Conservation (phyloP, 441 rosid genomes). For the Pelargonium citronellum region DNA sequence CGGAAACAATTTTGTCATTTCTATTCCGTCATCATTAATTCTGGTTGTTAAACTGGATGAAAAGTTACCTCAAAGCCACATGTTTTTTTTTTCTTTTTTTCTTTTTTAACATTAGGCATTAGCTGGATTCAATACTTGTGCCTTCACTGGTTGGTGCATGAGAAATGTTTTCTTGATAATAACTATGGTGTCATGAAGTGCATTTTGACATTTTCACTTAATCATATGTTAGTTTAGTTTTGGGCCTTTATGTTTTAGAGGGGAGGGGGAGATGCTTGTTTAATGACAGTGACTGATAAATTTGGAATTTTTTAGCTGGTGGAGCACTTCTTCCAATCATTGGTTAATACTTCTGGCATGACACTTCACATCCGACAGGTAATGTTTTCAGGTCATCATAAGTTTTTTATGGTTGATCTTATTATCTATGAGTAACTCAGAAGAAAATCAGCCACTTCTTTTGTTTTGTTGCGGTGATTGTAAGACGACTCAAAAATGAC, state of each 20-base stretch:
- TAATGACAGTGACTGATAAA: conserved; percentile 6
- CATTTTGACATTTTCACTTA: background rate
- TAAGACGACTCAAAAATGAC: background rate
- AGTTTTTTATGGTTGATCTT: background rate
- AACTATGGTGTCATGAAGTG: background rate
- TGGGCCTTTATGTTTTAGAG: background rate
- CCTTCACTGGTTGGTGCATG: background rate
- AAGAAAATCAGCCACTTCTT: background rate
- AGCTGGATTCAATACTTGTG: background rate
- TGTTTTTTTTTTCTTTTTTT: no score
- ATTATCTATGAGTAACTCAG: background rate
- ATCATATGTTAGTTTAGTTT: background rate
- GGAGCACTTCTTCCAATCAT: conserved; percentile 85
- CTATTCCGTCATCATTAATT: background rate
- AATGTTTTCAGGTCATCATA: conserved; percentile 15
- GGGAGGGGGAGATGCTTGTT: background rate
- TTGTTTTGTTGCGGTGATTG: background rate
- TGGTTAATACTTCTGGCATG: conserved; percentile 87
- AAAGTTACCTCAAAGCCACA: background rate
- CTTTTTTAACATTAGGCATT: no score
- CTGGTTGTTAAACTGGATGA: background rate
- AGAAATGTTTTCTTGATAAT: background rate
- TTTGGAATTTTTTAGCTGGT: conserved; percentile 46
- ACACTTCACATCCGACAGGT: conserved; percentile 87
- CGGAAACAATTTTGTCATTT: background rate